Conservation (phyloP, 768 basidiomycete genomes). For the Trametes meyenii region DNA sequence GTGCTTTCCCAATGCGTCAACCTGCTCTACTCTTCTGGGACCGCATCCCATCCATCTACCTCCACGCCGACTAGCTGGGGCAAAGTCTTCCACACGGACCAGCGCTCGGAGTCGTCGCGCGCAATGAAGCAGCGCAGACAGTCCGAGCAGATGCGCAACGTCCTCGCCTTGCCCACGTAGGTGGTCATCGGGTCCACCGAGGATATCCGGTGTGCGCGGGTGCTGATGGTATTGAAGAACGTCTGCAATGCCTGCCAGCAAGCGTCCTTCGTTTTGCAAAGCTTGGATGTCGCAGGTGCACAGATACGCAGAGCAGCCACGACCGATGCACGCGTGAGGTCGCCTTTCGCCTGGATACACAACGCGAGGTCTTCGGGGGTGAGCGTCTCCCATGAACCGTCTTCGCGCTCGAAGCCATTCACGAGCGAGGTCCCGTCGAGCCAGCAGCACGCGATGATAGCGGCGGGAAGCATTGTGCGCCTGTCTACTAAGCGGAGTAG, state of each 20-base stretch:
- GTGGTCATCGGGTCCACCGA: neutral
- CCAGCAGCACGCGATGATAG: slow-evolving; percentile 6
- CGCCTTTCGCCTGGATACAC: slow-evolving; percentile 13
- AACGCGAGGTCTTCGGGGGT: slow-evolving; percentile 10
- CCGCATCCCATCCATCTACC: neutral
- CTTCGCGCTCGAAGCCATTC: slow-evolving; percentile 9
- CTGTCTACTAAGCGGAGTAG: slow-evolving; percentile 11
- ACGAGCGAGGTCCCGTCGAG: slow-evolving; percentile 10
- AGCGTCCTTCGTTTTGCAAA: neutral
- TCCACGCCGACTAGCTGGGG: neutral
- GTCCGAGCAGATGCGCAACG: neutral
- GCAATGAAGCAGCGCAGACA: neutral
- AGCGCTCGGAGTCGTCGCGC: neutral
- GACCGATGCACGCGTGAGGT: neutral
- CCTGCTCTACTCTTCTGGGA: neutral
- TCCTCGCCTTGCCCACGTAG: neutral
- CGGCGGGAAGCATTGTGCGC: neutral
- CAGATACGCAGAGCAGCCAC: neutral
- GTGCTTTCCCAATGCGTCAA: no score
- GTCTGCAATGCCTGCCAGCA: no score
- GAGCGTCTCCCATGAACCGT: slow-evolving; percentile 19
- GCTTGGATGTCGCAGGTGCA: neutral
- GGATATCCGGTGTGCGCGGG: no score
- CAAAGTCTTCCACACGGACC: neutral
- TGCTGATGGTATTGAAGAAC: no score